Conservation (phyloP, 2,329 filamentous ascomycete genomes). For the Shiraia bambusicola region DNA sequence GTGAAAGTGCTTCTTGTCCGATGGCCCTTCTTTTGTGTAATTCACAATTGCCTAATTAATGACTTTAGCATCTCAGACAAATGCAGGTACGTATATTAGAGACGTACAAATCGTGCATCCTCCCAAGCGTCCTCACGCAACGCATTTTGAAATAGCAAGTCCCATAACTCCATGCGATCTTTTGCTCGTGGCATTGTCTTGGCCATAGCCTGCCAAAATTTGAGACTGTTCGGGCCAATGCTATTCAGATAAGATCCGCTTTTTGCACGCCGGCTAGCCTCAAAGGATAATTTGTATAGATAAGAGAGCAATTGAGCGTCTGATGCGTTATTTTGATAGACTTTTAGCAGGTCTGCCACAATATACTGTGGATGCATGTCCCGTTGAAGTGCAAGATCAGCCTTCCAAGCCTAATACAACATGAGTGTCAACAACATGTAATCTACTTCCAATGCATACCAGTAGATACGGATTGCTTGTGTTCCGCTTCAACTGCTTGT, state of each 20-base stretch:
- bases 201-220: conserved; percentile 34
- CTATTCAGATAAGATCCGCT: conserved; percentile 9
- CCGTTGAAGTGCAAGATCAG: conserved; percentile 25
- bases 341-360: conserved; percentile 13
- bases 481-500: conserved; percentile 39
- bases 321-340: conserved; percentile 26
- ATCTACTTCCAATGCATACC: conserved; percentile 14
- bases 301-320: conserved; percentile 32
- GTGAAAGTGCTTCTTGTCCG: conserved; percentile 25
- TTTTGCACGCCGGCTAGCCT: conserved; percentile 16
- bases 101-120: conserved; percentile 35
- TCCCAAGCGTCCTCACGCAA: conserved; percentile 38
- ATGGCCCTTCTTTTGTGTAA: conserved; percentile 28
- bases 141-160: conserved; percentile 28
- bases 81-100: neutral
- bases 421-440: conserved; percentile 1
- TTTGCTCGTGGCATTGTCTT: conserved; percentile 24
- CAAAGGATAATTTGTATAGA: conserved; percentile 26
- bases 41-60: conserved; percentile 32
- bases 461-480: conserved; percentile 40
- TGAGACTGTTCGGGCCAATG: conserved; percentile 22
- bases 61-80: conserved; percentile 7
- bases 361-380: conserved; percentile 13
- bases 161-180: conserved; percentile 31
- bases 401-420: conserved; percentile 35